A percentile compares a stretch with the other conserved stretches of the same genome.
These are phyloP conservation scores for Komagataella phaffii DNA, from an alignment of 805 yeast species.

Conservation along the genomic window DNA sequence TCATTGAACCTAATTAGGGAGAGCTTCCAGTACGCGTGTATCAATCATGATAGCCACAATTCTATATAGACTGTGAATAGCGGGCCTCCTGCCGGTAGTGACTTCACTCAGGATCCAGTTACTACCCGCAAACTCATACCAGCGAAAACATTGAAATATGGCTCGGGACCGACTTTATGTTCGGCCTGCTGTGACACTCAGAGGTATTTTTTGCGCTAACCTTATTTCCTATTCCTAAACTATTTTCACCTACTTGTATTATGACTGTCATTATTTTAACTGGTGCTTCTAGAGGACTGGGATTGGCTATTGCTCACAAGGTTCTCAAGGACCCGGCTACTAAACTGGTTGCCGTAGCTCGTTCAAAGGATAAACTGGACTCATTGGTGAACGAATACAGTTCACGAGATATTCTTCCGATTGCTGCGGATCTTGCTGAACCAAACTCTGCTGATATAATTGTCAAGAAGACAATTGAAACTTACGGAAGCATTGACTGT, in stretches of 20 bases:
- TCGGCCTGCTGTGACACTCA: not conserved
- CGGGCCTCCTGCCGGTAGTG: no score
- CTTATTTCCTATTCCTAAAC: not conserved
- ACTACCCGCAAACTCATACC: no score
- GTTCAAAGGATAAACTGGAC: slow-evolving; percentile 37
- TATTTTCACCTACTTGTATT: slow-evolving; percentile 2
- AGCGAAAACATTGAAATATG: no score
- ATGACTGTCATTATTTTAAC: slow-evolving; percentile 34
- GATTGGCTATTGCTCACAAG: slow-evolving; percentile 53
- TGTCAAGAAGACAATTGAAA: slow-evolving; percentile 28
- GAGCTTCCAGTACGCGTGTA: no score
- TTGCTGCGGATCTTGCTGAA: slow-evolving; percentile 50
- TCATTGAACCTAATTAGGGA: no score
- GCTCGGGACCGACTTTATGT: no score
- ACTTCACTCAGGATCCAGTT: no score
- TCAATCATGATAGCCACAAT: no score
- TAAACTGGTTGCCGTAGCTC: slow-evolving; percentile 58
- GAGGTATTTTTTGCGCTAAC: slow-evolving; percentile 1
- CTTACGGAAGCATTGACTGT: slow-evolving; percentile 48
- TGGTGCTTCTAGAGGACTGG: slow-evolving; percentile 72
- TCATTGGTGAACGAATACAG: slow-evolving; percentile 31
- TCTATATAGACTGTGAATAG: no score
- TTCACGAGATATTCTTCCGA: slow-evolving; percentile 29
- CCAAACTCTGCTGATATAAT: slow-evolving; percentile 20
- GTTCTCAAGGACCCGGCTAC: slow-evolving; percentile 25